Base-by-base conservation (phyloP, 345 rosid genomes). In the Boechera divaricarpa region DNA sequence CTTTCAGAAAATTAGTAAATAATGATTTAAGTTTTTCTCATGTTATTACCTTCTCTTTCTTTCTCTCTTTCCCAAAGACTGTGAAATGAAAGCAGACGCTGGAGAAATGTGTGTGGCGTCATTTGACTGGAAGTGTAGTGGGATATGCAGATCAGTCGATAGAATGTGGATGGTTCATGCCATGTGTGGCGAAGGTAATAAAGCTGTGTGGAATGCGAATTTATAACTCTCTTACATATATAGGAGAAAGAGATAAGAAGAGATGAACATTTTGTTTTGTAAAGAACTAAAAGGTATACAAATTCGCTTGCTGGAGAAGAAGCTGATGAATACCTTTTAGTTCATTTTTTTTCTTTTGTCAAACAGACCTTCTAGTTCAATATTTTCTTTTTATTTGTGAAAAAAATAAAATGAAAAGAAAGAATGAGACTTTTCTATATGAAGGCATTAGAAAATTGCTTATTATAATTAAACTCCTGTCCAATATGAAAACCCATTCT, bases 121-220 rank as follows among this genome's bases (percentile, higher is more conserved):
- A 9, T 95, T 91, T 75, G 98, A 95, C 59, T 95, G 99, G 97
- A 91, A 86, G 82, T 95, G 99, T 80, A 92, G 98, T 54, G 98
- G 97, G 64, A 83, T 92, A 77, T 92, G 98, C 91, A 87, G 85
- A 70, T 95, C 98, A 1, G 97, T 91, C 13, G 90, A 88, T 84
- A 95, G 78, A 81, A 76, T 95, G 56, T 91, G 87, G 85, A 82
- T 72, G 81, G 98, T 92, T 53, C 98, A 95, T 55, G 85, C 83
- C 18, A 83, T 80, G 80, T 91, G 98, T 31, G 91, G 98, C 3
- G 99, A 95, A 86, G 96, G 88, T 31, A 86, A 86, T 33, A 88
- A 83, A 72, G 91, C 83, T 24, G 85, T 91, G 61, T 95, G 99
- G 99, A 82, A 86, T 72, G 86, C 87, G 11, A 79, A 80, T 31